Percentiles rank a stretch among this genome's conserved stretches.
phyloP scores from a whole-genome alignment of 345 rosid species.

The Salix arbutifolia region DNA sequence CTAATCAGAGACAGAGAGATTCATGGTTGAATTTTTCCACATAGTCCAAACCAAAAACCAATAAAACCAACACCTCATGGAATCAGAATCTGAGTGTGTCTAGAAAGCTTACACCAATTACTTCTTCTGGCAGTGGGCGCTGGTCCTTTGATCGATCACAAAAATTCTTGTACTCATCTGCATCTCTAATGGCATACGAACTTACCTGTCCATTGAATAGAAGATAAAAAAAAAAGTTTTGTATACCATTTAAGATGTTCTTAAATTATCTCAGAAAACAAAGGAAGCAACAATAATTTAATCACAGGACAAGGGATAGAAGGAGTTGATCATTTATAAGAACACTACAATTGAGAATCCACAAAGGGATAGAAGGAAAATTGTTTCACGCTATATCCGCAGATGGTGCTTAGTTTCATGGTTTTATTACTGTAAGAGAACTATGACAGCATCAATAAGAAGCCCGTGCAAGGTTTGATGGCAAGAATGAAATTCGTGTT shows the following conservation, averaged over 20 bases:
- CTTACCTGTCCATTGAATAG: constrained; percentile 44
- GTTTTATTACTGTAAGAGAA: background rate
- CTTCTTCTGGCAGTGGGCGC: constrained; percentile 84
- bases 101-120: constrained; percentile 62
- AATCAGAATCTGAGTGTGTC: background rate
- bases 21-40: background rate
- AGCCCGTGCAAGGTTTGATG: background rate
- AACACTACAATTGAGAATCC: background rate
- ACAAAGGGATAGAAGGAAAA: background rate
- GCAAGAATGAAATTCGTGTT: background rate
- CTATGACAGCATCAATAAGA: background rate
- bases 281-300: background rate
- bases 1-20: background rate
- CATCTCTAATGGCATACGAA: constrained; percentile 75
- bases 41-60: background rate
- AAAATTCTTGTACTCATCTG: constrained; percentile 81
- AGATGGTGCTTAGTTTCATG: background rate
- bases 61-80: background rate
- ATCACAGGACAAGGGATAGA: no score
- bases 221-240: background rate
- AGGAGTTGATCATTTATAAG: background rate
- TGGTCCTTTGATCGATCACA: constrained; percentile 85
- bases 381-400: background rate
- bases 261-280: background rate
- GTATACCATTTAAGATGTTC: background rate